These are phyloP conservation scores for Sporothrix protearum DNA, from an alignment of 2,329 filamentous ascomycete genomes.

Conservation along the genomic window DNA sequence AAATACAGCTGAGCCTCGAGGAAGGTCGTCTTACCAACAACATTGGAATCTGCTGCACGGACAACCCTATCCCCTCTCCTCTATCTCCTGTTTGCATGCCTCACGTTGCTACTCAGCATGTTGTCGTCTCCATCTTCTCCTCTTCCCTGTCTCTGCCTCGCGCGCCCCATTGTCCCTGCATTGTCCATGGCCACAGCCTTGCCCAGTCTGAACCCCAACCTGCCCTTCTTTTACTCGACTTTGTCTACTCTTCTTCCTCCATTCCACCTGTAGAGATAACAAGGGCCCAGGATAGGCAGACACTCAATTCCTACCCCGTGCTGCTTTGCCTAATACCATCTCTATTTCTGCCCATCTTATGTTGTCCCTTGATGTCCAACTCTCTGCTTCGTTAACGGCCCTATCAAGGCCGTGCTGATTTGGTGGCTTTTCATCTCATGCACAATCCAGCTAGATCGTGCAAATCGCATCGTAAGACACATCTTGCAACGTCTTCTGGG, in stretches of 20 bases:
- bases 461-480: neutral
- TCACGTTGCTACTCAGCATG: neutral
- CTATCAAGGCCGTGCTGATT: neutral
- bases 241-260: neutral
- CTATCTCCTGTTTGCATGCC: neutral
- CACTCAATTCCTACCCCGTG: neutral
- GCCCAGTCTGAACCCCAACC: neutral
- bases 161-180: neutral
- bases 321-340: too few relatives aligned
- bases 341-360: neutral
- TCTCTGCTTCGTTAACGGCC: neutral
- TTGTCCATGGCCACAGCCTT: neutral
- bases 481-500: neutral
- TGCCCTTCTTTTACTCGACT: neutral
- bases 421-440: neutral
- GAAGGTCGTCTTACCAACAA: neutral
- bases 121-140: neutral
- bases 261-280: conserved; percentile 1
- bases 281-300: neutral
- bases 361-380: too few relatives aligned
- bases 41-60: neutral
- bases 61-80: neutral
- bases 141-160: neutral
- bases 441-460: conserved; percentile 7
- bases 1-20: neutral